Evolutionary conservation across 768 basidiomycete species (phyloP).

Genomic region (Lyophyllum semitale): DNA sequence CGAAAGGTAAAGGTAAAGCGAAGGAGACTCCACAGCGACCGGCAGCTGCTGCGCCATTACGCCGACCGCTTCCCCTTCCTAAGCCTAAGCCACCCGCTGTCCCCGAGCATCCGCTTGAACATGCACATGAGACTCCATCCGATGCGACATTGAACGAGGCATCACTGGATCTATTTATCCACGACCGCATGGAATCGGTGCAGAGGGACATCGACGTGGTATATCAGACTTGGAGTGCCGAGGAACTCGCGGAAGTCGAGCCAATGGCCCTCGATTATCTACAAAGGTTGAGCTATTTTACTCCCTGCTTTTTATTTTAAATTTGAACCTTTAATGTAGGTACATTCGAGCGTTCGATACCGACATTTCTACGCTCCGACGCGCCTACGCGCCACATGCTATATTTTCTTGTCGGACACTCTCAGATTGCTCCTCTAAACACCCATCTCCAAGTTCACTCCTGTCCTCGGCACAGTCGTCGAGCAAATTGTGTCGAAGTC

Average conservation of each 20-base stretch:
- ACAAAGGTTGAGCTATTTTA: constrained; percentile 5
- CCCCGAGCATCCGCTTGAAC: not conserved
- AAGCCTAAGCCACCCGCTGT: not conserved
- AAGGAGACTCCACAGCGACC: not conserved
- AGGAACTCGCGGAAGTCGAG: constrained; percentile 10
- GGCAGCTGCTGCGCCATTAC: not conserved
- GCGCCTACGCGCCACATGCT: constrained; percentile 29
- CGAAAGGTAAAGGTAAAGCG: constrained; percentile 3
- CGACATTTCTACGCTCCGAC: constrained; percentile 21
- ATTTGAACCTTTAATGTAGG: constrained; percentile 9
- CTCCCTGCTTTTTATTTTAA: not conserved
- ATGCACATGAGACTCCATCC: not conserved
- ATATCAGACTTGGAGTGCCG: constrained; percentile 1
- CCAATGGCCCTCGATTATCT: constrained; percentile 15
- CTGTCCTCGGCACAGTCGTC: constrained; percentile 7
- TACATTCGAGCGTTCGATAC: constrained; percentile 29
- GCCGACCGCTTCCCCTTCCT: constrained; percentile 1
- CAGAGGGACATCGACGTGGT: not conserved
- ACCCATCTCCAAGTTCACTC: constrained; percentile 9
- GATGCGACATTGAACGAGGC: not conserved
- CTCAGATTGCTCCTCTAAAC: not conserved
- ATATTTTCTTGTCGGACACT: constrained; percentile 24
- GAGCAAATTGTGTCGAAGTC: constrained; percentile 7
- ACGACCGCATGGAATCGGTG: not conserved
- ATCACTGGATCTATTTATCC: not conserved